Percentiles rank a stretch among this genome's conserved stretches.
phyloP scores from a whole-genome alignment of 2,329 filamentous ascomycete genomes.

The Penicillium sp. region DNA sequence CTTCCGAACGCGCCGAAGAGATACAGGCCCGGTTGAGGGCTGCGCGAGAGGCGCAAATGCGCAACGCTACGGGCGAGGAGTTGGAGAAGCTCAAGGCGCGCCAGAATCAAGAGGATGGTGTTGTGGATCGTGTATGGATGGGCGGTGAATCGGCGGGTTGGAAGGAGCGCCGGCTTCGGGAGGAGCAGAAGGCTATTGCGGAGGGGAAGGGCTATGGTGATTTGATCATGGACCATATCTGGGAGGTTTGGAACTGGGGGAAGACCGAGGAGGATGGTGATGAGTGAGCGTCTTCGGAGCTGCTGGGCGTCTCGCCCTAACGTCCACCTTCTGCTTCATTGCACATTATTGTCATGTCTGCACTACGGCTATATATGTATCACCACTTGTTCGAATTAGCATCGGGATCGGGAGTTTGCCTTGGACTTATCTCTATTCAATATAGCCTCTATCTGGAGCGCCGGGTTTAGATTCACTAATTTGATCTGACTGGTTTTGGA shows the following conservation, averaged over 20 bases:
- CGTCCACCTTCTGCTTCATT: background rate
- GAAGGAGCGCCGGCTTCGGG: constrained; percentile 39
- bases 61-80: constrained; percentile 25
- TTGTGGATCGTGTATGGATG: constrained; percentile 37
- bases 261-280: constrained; percentile 21
- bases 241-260: constrained; percentile 44
- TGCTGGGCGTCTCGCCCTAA: background rate
- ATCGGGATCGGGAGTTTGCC: background rate
- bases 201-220: constrained; percentile 43
- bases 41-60: constrained; percentile 25
- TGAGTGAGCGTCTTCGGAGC: background rate
- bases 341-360: background rate
- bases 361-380: background rate
- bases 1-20: constrained; percentile 32
- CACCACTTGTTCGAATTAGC: background rate
- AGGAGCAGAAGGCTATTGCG: constrained; percentile 42
- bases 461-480: background rate
- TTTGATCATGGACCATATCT: constrained; percentile 45
- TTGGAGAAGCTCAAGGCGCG: constrained; percentile 32
- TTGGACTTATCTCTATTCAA: background rate
- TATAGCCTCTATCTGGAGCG: background rate
- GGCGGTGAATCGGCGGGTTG: constrained; percentile 41
- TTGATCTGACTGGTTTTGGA: too few species aligned
- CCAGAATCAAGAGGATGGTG: constrained; percentile 27
- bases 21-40: constrained; percentile 31